phyloP scores from a whole-genome alignment of 805 yeast genomes.

The Saccharomycopsis sp. region DNA sequence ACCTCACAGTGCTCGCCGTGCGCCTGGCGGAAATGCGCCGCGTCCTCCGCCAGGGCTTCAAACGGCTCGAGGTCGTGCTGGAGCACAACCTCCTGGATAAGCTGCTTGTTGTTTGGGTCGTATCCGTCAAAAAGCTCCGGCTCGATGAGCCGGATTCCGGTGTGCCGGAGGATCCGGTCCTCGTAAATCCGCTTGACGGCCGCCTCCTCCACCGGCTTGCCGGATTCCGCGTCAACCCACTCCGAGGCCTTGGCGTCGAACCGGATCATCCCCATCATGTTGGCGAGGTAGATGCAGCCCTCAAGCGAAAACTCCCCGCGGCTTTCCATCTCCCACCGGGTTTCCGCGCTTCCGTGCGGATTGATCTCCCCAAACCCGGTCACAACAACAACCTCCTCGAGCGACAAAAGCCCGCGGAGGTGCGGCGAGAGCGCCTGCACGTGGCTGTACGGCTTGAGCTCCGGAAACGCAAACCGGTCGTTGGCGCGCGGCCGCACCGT shows the following conservation, averaged over 20 bases:
- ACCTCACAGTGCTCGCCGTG: conserved; percentile 93
- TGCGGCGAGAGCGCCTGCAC: conserved; percentile 58
- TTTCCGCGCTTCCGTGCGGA: conserved; percentile 99
- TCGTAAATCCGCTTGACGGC: conserved; percentile 92
- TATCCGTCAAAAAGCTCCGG: conserved; percentile 92
- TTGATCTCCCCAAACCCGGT: conserved; percentile 99
- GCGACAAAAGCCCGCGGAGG: conserved; percentile 84
- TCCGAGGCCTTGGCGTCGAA: conserved; percentile 76
- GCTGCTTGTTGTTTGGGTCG: conserved; percentile 87
- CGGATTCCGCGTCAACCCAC: conserved; percentile 95
- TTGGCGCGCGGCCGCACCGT: conserved; percentile 87
- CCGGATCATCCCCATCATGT: conserved; percentile 98
- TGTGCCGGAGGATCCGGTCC: conserved; percentile 76
- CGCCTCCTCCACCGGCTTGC: conserved; percentile 87
- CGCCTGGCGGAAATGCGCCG: conserved; percentile 86
- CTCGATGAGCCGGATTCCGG: conserved; percentile 96
- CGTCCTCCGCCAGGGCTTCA: conserved; percentile 91
- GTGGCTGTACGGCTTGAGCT: conserved; percentile 67
- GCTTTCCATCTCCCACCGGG: conserved; percentile 99
- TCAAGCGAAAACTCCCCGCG: conserved; percentile 90
- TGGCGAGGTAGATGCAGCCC: conserved; percentile 98
- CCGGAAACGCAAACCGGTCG: conserved; percentile 90
- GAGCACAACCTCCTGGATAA: conserved; percentile 91
- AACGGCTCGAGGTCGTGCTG: conserved; percentile 96
- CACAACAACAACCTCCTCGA: conserved; percentile 87